phyloP scores from a whole-genome alignment of 2,329 filamentous ascomycete species.

The Cladosporium halotolerans region DNA sequence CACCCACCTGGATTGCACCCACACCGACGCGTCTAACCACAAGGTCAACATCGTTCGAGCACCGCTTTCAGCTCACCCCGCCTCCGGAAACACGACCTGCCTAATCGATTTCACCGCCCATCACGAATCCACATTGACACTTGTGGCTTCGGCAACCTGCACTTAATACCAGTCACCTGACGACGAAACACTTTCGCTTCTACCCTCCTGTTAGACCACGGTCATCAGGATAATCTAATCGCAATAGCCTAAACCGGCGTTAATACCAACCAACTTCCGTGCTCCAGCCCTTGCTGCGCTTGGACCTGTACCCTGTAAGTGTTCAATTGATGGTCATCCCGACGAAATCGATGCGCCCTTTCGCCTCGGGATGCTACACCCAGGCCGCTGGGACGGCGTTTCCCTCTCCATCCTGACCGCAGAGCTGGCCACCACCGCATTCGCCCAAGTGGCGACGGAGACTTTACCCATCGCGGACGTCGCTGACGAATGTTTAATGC shows the following conservation, averaged over 20 bases:
- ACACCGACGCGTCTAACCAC: constrained; percentile 17
- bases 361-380: constrained; percentile 2
- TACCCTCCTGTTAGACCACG: background rate
- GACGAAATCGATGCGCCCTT: constrained; percentile 1
- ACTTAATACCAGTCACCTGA: constrained; percentile 5
- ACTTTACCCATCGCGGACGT: background rate
- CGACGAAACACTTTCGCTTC: background rate
- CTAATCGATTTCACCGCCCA: background rate
- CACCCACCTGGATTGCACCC: constrained; percentile 26
- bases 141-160: constrained; percentile 10
- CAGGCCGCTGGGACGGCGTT: constrained; percentile 1
- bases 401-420: background rate
- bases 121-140: background rate
- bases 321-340: constrained; percentile 1
- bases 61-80: background rate
- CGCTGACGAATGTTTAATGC: constrained; percentile 4
- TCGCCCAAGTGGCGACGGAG: background rate
- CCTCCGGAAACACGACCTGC: background rate
- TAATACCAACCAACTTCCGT: constrained; percentile 6
- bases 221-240: constrained; percentile 6
- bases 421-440: background rate
- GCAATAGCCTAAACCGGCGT: background rate
- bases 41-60: constrained; percentile 4
- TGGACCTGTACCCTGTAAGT: constrained; percentile 2
- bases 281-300: constrained; percentile 8